Percentiles rank a stretch among this genome's conserved stretches.
phyloP scores from a whole-genome alignment of 2,329 filamentous ascomycete species.

The Aspergillus jensenii region DNA sequence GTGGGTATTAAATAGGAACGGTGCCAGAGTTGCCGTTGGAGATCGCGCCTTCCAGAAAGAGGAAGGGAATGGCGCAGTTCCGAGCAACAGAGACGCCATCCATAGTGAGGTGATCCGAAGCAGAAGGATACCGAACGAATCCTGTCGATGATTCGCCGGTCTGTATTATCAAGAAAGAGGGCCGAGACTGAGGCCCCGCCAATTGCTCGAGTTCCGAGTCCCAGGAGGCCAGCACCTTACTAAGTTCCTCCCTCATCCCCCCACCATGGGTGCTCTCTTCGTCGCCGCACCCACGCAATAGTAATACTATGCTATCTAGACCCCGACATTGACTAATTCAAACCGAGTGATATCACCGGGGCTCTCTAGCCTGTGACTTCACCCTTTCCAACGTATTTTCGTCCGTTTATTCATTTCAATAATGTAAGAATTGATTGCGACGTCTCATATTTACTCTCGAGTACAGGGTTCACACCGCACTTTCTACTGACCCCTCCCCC shows the following conservation, averaged over 20 bases:
- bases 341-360: conserved; percentile 4
- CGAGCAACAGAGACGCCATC: conserved; percentile 15
- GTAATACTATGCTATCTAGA: conserved; percentile 16
- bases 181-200: conserved; percentile 32
- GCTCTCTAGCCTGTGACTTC: background rate
- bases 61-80: conserved; percentile 13
- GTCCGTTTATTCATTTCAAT: background rate
- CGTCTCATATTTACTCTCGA: background rate
- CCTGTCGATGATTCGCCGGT: conserved; percentile 31
- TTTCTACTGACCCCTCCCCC: background rate
- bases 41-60: conserved; percentile 7
- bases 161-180: conserved; percentile 36
- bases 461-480: conserved; percentile 3
- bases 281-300: conserved; percentile 4
- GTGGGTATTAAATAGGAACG: conserved; percentile 23
- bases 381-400: background rate
- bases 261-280: conserved; percentile 13
- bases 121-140: conserved; percentile 41
- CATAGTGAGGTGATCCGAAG: conserved; percentile 31
- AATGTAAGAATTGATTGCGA: background rate
- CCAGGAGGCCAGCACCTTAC: background rate
- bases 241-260: background rate
- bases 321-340: conserved; percentile 20
- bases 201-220: conserved; percentile 1
- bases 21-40: conserved; percentile 14